These are phyloP conservation scores for Fragaria iinumae DNA, from an alignment of 306 rosid species.

Conservation along the genomic window DNA sequence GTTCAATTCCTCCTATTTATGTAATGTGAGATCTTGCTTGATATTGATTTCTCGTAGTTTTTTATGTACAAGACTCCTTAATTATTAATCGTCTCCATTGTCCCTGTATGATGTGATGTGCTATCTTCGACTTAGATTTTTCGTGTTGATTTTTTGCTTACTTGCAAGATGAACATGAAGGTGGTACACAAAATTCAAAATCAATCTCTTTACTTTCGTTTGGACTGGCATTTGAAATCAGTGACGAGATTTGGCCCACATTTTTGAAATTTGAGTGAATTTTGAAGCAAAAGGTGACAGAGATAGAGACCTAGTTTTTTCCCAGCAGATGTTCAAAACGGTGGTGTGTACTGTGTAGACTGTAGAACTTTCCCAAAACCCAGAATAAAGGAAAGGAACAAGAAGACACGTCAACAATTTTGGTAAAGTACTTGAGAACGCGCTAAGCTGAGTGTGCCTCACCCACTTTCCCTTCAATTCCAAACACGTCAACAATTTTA, in stretches of 20 bases:
- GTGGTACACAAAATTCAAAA: not conserved
- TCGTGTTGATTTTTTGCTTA: not conserved
- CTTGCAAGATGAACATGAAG: not conserved
- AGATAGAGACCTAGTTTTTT: too few species aligned
- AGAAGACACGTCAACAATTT: too few species aligned
- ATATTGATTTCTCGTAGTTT: not conserved
- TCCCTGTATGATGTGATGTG: not conserved
- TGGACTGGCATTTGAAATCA: slow-evolving; percentile 1
- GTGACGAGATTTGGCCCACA: not conserved
- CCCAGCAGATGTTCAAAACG: too few species aligned
- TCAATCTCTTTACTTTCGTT: not conserved
- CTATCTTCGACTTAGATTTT: not conserved
- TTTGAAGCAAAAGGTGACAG: not conserved
- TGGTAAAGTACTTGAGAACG: too few species aligned
- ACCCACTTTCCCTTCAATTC: too few species aligned
- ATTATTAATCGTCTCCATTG: not conserved
- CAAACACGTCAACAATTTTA: too few species aligned
- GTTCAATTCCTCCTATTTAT: not conserved
- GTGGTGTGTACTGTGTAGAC: too few species aligned
- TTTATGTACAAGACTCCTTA: not conserved
- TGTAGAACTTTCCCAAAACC: too few species aligned
- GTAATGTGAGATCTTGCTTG: not conserved
- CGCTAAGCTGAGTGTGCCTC: too few species aligned
- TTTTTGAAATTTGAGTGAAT: not conserved
- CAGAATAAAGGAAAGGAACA: too few species aligned